Percentiles rank a stretch among this genome's conserved stretches.
Conservation (phyloP, 257 asterid species). For the Nicotiana paniculata region DNA sequence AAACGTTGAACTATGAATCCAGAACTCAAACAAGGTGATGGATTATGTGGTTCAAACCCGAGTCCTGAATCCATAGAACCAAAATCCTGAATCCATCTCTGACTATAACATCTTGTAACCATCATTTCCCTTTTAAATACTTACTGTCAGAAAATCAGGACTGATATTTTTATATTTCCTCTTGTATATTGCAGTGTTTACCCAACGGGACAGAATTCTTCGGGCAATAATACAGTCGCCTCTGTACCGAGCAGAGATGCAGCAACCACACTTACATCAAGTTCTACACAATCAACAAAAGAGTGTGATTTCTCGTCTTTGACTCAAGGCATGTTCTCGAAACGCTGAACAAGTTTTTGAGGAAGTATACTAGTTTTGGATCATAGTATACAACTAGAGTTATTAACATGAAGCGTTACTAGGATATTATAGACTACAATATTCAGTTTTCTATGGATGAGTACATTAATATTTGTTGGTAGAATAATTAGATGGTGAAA, state of each 20-base stretch:
- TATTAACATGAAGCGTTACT: conserved; percentile 11
- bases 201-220: conserved; percentile 33
- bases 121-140: not conserved
- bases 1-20: too few species aligned
- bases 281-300: conserved; percentile 50
- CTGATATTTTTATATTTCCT: not conserved
- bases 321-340: conserved; percentile 77
- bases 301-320: conserved; percentile 92
- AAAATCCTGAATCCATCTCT: too few species aligned
- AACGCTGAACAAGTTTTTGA: conserved; percentile 28
- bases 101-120: not conserved
- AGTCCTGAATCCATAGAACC: too few species aligned
- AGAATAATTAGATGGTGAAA: conserved; percentile 29
- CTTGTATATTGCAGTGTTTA: conserved; percentile 38
- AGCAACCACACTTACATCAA: conserved; percentile 37
- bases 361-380: not conserved
- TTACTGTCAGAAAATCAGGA: not conserved
- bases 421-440: conserved; percentile 42
- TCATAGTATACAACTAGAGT: conserved; percentile 15
- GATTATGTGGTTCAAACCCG: too few species aligned
- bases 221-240: conserved; percentile 42
- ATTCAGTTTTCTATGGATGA: conserved; percentile 15
- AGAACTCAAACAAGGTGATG: too few species aligned
- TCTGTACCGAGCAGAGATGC: conserved; percentile 35
- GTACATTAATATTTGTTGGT: conserved; percentile 30